Evolutionary conservation across 768 basidiomycete species (phyloP), one percentile per base, ranked within the genome.

Genomic region (Pholiota molesta): DNA sequence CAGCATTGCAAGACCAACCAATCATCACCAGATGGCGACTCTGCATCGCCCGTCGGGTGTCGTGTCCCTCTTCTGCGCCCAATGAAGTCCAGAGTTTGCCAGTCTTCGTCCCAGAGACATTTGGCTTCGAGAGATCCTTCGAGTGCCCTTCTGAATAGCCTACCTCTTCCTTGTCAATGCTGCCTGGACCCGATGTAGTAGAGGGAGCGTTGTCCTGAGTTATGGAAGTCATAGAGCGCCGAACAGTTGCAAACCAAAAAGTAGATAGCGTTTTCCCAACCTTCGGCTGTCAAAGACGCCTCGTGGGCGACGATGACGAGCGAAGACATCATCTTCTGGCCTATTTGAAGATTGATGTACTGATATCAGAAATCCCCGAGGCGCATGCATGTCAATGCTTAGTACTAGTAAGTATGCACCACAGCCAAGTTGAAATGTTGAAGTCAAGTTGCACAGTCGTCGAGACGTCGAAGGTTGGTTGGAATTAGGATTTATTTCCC

Each of bases 11-110:
- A 44, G 42, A 26, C 67, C 0, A 55, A 69, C 73, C 72, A 57
- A 75, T 75, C 74, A 75, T 76, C 69, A 71, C 71, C 23, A 74
- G 62, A 54, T 75, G 73, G 23, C 73, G 64, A 60, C 73, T 72
- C 35, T 72, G 52, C 74, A 75, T 71, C 17, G 69, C 66, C 57
- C 74, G 57, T 59, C 73, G 63, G 49, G 72, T 72, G 58, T 69
- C 44, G 47, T 73, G 57, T 29, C 72, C 69, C n/a, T 68, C 74
- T 60, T 73, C 71, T 26, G 72, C 70, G 1, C 75, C 73, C 39
- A 68, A 57, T 28, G 42, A 63, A 60, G 69, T 23, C 73, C 72
- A 57, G 28, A 69, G 55, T 29, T 52, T 35, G 1, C 35, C 49
- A 9, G 21, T 45, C 16, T 19, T 45, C n/a, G 59, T 45, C 3